These are phyloP conservation scores for Sanghuangporus sanghuang DNA, from an alignment of 1,284 basidiomycete species.

Conservation along the genomic window DNA sequence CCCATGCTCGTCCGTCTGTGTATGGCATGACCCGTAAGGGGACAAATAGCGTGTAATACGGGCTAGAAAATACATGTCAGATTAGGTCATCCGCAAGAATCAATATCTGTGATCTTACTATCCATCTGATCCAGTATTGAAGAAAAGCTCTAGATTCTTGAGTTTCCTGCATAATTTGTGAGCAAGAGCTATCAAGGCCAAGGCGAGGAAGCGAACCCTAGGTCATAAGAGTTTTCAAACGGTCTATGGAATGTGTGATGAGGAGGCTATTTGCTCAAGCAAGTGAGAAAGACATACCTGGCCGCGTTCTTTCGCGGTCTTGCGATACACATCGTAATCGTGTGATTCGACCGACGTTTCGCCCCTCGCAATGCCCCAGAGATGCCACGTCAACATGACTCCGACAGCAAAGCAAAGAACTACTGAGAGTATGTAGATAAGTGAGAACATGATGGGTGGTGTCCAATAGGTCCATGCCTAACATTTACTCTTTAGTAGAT, in stretches of 20 bases:
- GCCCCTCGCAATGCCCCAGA: constrained; percentile 70
- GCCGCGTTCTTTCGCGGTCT: constrained; percentile 62
- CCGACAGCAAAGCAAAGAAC: constrained; percentile 78
- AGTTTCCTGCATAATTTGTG: constrained; percentile 33
- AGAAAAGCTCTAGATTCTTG: constrained; percentile 81
- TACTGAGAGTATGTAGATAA: constrained; percentile 72
- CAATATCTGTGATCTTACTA: constrained; percentile 44
- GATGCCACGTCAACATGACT: constrained; percentile 78
- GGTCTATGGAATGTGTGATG: constrained; percentile 35
- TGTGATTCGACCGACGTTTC: constrained; percentile 92
- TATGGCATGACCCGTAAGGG: constrained; percentile 80
- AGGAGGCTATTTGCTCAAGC: background rate
- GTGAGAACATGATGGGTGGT: constrained; percentile 67
- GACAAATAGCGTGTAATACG: constrained; percentile 71
- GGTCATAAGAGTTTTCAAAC: constrained; percentile 90
- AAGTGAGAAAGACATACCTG: constrained; percentile 44
- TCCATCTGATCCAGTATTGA: constrained; percentile 78
- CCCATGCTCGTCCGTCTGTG: constrained; percentile 83
- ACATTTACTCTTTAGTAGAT: constrained; percentile 21
- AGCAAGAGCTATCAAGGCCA: background rate
- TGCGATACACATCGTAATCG: constrained; percentile 79
- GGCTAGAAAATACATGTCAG: constrained; percentile 36
- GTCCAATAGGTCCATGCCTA: constrained; percentile 56
- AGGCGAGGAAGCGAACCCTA: constrained; percentile 47
- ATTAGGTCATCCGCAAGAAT: background rate